Conservation (phyloP, 1,284 basidiomycete species). For the Papiliotrema terrestris region DNA sequence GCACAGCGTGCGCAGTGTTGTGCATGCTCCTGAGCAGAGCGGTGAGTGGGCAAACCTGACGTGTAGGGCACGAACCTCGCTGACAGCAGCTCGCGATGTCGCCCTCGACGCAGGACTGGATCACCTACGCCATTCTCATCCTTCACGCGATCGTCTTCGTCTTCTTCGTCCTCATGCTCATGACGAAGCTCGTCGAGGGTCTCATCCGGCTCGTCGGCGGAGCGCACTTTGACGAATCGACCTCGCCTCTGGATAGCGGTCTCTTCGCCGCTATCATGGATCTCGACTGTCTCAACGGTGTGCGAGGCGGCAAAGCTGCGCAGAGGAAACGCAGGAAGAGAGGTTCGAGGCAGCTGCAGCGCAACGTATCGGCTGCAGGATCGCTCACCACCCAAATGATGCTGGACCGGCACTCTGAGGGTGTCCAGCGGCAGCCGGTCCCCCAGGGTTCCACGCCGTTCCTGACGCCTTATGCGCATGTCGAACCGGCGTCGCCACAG, state of each 20-base stretch:
- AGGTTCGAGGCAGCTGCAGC: constrained; percentile 40
- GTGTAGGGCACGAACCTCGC: not conserved
- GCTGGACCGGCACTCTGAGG: constrained; percentile 47
- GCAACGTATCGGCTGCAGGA: constrained; percentile 41
- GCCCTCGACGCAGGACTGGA: constrained; percentile 74
- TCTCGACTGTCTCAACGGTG: constrained; percentile 56
- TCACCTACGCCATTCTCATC: constrained; percentile 85
- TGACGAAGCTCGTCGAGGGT: constrained; percentile 81
- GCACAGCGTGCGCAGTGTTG: constrained; percentile 84
- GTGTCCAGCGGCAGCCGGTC: constrained; percentile 21
- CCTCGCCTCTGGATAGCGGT: constrained; percentile 74
- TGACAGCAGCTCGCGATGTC: constrained; percentile 69
- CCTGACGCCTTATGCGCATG: constrained; percentile 10
- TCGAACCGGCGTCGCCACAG: constrained; percentile 8
- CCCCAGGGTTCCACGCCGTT: constrained; percentile 21
- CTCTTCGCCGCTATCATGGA: constrained; percentile 66
- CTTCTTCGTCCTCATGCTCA: constrained; percentile 71
- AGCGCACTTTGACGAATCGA: constrained; percentile 79
- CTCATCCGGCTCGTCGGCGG: constrained; percentile 71
- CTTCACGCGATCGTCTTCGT: constrained; percentile 82
- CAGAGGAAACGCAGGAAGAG: constrained; percentile 51
- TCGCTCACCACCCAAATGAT: constrained; percentile 49
- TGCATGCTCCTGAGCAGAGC: constrained; percentile 81
- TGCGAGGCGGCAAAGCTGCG: constrained; percentile 67
- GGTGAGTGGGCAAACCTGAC: constrained; percentile 55